A percentile compares a stretch with the other conserved stretches of the same genome.
These are phyloP conservation scores for Wickerhamomyces hampshirensis DNA, from an alignment of 805 yeast genomes.

Conservation along the genomic window DNA sequence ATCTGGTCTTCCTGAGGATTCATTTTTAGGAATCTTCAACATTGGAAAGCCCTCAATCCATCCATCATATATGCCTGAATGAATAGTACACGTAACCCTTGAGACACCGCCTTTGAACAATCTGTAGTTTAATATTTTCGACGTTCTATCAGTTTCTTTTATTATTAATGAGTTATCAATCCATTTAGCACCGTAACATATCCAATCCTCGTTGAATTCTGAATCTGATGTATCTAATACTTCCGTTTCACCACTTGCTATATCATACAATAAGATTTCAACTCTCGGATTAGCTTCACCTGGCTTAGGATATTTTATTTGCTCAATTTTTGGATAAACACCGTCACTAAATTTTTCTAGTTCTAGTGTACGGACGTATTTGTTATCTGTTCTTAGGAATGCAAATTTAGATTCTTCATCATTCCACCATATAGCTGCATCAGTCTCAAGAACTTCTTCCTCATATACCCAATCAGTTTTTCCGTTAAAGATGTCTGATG, in stretches of 20 bases:
- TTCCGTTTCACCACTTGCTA: conserved; percentile 22
- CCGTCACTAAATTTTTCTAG: conserved; percentile 46
- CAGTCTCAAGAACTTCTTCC: conserved; percentile 64
- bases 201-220: conserved; percentile 38
- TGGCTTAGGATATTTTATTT: conserved; percentile 68
- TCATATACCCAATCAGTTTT: conserved; percentile 84
- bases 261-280: conserved; percentile 39
- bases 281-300: conserved; percentile 59
- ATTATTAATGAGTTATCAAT: conserved; percentile 45
- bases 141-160: conserved; percentile 59
- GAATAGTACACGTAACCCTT: conserved; percentile 36
- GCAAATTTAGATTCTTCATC: conserved; percentile 54
- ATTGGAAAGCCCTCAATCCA: conserved; percentile 55
- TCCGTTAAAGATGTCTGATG: conserved; percentile 51
- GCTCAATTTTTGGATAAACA: conserved; percentile 42
- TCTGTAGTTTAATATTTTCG: conserved; percentile 50
- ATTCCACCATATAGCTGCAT: conserved; percentile 68
- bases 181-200: conserved; percentile 64
- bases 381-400: conserved; percentile 55
- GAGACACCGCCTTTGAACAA: conserved; percentile 33
- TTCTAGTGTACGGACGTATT: conserved; percentile 47
- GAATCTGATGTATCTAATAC: conserved; percentile 23
- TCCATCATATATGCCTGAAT: conserved; percentile 41
- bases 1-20: conserved; percentile 22
- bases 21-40: conserved; percentile 33